Evolutionary conservation across 2,329 filamentous ascomycete species (phyloP).

Genomic region (Paecilomyces sp.): DNA sequence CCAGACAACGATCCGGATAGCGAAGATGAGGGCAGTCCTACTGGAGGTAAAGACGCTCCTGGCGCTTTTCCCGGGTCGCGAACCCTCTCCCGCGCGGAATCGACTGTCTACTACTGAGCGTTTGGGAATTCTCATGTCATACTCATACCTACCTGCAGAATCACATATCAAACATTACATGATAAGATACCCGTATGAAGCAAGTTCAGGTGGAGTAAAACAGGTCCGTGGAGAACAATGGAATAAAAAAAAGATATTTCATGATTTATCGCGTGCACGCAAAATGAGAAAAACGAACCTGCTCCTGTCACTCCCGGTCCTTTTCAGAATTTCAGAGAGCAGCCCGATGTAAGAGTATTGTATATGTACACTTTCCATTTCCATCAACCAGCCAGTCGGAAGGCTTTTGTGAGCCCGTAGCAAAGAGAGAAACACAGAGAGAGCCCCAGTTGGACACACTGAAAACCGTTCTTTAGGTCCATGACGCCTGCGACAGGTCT

Average conservation of each 20-base stretch:
- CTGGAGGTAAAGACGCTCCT: slow-evolving; percentile 15
- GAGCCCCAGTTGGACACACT: background rate
- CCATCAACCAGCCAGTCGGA: background rate
- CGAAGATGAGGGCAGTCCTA: slow-evolving; percentile 23
- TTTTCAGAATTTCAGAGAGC: slow-evolving; percentile 1
- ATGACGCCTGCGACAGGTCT: background rate
- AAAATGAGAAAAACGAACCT: slow-evolving; percentile 7
- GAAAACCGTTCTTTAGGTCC: background rate
- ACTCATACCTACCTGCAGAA: too few relatives aligned
- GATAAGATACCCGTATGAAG: background rate
- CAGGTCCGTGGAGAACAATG: background rate
- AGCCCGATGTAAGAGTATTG: background rate
- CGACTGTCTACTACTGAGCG: slow-evolving; percentile 29
- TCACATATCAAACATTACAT: background rate
- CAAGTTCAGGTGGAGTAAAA: background rate
- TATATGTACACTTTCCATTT: background rate
- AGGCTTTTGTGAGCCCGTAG: background rate
- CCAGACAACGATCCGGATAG: slow-evolving; percentile 21
- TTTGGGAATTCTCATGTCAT: background rate
- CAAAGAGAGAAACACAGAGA: background rate
- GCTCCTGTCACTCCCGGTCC: slow-evolving; percentile 8
- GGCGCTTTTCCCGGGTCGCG: slow-evolving; percentile 25
- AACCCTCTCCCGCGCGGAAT: slow-evolving; percentile 13
- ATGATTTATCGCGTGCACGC: slow-evolving; percentile 22
- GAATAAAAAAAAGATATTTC: slow-evolving; percentile 6